Evolutionary conservation across 805 yeast genomes (phyloP), one percentile per base, ranked within the genome.

Genomic region (Suhomyces sp.): DNA sequence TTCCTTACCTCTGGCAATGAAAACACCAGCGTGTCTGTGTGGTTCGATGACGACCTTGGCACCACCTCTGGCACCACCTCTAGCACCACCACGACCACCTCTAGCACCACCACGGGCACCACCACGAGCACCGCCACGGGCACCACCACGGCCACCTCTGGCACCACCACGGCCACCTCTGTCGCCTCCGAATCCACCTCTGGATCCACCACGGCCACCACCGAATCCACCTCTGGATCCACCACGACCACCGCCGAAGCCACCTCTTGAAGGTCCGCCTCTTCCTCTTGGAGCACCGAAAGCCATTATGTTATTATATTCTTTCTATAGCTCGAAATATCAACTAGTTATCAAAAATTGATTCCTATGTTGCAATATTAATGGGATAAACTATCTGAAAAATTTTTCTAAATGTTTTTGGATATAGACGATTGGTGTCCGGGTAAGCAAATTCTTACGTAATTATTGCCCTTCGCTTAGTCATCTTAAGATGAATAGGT

Each of bases 1-100:
- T 81, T 94, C 99, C 78, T 94, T 94, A 76, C 99, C 99, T 81
- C 98, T 90, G 73, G 98, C 99, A 76, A 94, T 93, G 86, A 85
- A 94, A 62, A 94, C 97, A 85, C 96, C 99, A 51, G 92, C 96
- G 72, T 94, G 98, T 80, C 97, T 88, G 78, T 94, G 99, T 66
- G 98, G 97, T 80, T 94, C 99, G 64, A 93, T 87, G 68, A 93
- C 90, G 63, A 93, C 98, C 81, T 88, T 94, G 66, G 97, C 96
- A 72, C 96, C 96, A 66, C 93, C 94, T 57, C 85, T 64, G 56
- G 85, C 87, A 67, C 88, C 91, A 62, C 89, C 85, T 59, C 87
- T 73, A 52, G 79, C 78, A 55, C 83, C 84, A 63, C 88, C 79
- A 57, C 80, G 70, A 49, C 78, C 79, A 56, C 83, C 70, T 17